Base-by-base conservation (phyloP, 75 land plant species). In the Chamaecyparis obtusa region DNA sequence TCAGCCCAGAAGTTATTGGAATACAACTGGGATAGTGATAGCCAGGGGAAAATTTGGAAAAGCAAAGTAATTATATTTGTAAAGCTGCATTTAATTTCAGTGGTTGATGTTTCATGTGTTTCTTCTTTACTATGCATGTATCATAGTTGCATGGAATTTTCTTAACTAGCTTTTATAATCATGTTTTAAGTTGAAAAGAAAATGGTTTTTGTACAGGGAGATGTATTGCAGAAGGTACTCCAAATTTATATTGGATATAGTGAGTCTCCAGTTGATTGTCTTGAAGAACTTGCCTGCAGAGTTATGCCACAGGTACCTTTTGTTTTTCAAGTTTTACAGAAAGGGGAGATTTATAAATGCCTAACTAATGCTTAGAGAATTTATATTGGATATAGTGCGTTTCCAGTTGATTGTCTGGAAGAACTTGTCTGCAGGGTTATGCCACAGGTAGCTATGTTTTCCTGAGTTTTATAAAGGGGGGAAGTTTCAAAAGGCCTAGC, bases 221-320 rank as follows among this genome's bases (percentile, higher is more conserved):
- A 97, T 85, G 86, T 88, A 27, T 86, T 95, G 15, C 94, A 93
- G 89, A 94, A 89, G 83, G 87, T 94, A 55, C 87, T 97, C 67
- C 91, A 87, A 1, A 95, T 95, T 56, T 92, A 94, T 80, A 82
- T 97, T 74, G 86, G 86, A 85, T 86, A 92, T 87, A 94, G 86
- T 84, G 90, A 93, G 37, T 92, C 96, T 6, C 91, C 97, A 79
- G 84, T 91, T 64, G 96, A 95, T 83, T 83, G 93, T 49, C 91
- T 97, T 41, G 89, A 91, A 84, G 93, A 96, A 84, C 93, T 97
- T 27, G 92, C 95, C 37, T 91, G 96, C 86, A 93, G 90, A 30
- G 76, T 92, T 60, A 86, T 96, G 89, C 92, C 96, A 81, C 95
- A 96, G 96, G 99, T 98, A 54, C 24, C 19, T n/a, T 56, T 1